A percentile compares a stretch with the other conserved stretches of the same genome.
These are phyloP conservation scores for Neospora caninum DNA, from an alignment of 169 alveolate species.

Conservation along the genomic window DNA sequence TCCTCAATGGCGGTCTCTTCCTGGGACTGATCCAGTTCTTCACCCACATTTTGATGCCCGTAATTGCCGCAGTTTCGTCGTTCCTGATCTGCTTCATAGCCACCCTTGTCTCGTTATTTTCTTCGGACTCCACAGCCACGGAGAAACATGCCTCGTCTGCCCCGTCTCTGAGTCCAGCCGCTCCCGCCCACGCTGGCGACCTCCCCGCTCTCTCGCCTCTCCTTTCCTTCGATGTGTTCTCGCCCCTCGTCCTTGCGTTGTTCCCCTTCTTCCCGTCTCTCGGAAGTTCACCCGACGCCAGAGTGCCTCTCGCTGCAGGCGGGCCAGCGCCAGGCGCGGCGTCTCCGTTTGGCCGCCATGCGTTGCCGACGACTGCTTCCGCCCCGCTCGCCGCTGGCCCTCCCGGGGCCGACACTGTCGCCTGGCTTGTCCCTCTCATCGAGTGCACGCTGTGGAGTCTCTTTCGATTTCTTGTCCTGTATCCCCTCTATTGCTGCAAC, in stretches of 20 bases:
- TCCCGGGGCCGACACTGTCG: background rate
- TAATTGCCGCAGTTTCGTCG: background rate
- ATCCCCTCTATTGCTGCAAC: slow-evolving; percentile 27
- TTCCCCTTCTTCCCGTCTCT: background rate
- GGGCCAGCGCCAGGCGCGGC: background rate
- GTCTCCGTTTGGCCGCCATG: background rate
- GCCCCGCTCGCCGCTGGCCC: background rate
- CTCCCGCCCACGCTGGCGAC: background rate
- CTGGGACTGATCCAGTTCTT: slow-evolving; percentile 20
- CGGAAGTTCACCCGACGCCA: background rate
- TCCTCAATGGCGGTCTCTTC: slow-evolving; percentile 22
- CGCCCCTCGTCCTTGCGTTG: background rate
- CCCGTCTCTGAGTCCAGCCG: background rate
- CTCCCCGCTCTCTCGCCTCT: background rate
- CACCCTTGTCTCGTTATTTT: background rate
- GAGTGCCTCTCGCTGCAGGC: background rate
- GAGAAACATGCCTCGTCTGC: background rate
- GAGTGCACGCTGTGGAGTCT: background rate
- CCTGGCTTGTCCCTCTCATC: background rate
- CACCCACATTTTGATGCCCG: slow-evolving; percentile 18
- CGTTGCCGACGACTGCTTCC: no score
- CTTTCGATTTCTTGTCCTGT: background rate
- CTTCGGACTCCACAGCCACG: background rate
- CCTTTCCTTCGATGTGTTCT: background rate
- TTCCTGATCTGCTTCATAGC: background rate